Conservation (phyloP, 2,329 filamentous ascomycete genomes). For the Aspergillus viridinutans region DNA sequence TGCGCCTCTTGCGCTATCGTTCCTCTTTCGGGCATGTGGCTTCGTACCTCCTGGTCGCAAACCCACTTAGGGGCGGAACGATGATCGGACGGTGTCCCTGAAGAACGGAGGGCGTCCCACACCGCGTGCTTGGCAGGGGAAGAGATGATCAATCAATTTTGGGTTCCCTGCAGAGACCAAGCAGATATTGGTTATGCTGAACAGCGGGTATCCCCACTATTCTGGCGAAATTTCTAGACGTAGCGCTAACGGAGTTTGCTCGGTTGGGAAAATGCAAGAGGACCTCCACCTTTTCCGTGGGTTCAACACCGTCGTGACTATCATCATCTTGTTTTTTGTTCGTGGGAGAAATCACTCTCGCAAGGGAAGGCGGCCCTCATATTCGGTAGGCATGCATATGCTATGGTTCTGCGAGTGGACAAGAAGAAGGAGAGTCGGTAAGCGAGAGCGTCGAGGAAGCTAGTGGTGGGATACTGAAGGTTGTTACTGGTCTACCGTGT, state of each 20-base stretch:
- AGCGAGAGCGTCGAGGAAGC: not conserved
- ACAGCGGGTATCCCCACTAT: constrained; percentile 4
- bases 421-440: not conserved
- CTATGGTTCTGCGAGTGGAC: not conserved
- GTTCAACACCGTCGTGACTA: not conserved
- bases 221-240: constrained; percentile 26
- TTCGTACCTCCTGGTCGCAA: not conserved
- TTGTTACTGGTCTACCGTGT: not conserved
- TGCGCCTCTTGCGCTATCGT: not conserved
- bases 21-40: not conserved
- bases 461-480: not conserved
- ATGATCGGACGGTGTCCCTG: constrained; percentile 18
- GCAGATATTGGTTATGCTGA: not conserved
- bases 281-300: not conserved
- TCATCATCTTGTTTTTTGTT: not conserved
- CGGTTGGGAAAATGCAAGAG: constrained; percentile 4
- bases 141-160: constrained; percentile 12
- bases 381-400: not conserved
- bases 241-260: constrained; percentile 19
- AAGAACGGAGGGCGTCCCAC: constrained; percentile 21
- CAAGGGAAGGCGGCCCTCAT: not conserved
- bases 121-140: constrained; percentile 22
- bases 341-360: not conserved
- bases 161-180: constrained; percentile 5
- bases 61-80: constrained; percentile 16